Evolutionary conservation across 345 rosid genomes (phyloP).

Genomic region (Hibiscus syriacus): DNA sequence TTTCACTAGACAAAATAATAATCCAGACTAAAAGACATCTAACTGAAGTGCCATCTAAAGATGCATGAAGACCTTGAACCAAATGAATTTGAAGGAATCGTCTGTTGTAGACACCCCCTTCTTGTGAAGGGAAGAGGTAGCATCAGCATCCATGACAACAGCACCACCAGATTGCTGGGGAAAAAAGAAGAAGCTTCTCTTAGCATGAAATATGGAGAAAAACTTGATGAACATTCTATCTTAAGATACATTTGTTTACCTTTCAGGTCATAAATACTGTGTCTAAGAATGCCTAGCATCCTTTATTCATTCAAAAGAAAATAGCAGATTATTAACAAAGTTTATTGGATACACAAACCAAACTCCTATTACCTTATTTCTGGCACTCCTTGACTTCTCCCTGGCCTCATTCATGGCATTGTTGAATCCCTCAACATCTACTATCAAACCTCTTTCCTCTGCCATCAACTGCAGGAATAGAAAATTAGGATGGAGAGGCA

Average conservation of each 20-base stretch:
- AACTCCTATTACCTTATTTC: slow-evolving; percentile 53
- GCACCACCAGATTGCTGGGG: slow-evolving; percentile 86
- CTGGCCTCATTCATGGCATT: slow-evolving; percentile 86
- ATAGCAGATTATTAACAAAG: background rate
- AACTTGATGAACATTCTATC: background rate
- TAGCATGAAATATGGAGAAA: background rate
- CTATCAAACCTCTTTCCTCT: slow-evolving; percentile 67
- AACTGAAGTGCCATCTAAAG: background rate
- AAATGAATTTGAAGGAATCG: slow-evolving; percentile 70
- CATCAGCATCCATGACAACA: slow-evolving; percentile 89
- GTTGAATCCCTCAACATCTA: slow-evolving; percentile 79
- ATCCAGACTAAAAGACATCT: background rate
- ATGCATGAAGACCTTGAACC: slow-evolving; percentile 45
- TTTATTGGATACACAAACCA: background rate
- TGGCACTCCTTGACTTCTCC: slow-evolving; percentile 90
- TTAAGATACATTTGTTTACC: background rate
- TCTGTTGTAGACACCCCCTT: slow-evolving; percentile 62
- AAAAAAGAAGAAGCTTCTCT: background rate
- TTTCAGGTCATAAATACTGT: background rate
- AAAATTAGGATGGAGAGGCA: slow-evolving; percentile 11
- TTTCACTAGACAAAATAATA: background rate
- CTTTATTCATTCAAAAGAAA: background rate
- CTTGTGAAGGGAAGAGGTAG: slow-evolving; percentile 74
- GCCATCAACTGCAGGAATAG: slow-evolving; percentile 71
- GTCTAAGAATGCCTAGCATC: background rate